Conservation (phyloP, 306 rosid species). For the Boehmeria nivea region DNA sequence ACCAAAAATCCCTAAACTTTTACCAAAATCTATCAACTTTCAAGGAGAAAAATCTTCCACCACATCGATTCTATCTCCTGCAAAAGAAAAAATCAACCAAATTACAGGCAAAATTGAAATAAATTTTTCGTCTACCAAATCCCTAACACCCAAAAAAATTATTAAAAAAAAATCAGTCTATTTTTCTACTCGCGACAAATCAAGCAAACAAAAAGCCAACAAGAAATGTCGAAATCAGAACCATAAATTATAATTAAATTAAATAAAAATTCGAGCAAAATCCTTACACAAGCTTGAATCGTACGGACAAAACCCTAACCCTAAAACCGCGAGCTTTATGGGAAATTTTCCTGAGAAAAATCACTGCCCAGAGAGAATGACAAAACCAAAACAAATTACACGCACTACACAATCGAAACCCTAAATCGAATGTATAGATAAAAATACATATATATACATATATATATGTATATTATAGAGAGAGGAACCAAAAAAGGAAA, state of each 20-base stretch:
- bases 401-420: slow-evolving; percentile 29
- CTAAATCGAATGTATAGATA: slow-evolving; percentile 27
- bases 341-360: slow-evolving; percentile 10
- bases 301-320: slow-evolving; percentile 49
- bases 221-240: neutral
- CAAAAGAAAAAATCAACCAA: slow-evolving; percentile 25
- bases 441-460: slow-evolving; percentile 1
- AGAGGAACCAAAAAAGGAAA: neutral
- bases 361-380: neutral
- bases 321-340: slow-evolving; percentile 14
- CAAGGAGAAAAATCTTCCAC: slow-evolving; percentile 33
- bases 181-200: too few species aligned
- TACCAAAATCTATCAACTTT: slow-evolving; percentile 27
- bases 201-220: too few species aligned
- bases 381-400: neutral
- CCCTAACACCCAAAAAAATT: slow-evolving; percentile 1
- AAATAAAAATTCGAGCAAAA: neutral
- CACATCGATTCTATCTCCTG: slow-evolving; percentile 23
- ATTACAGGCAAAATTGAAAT: too few species aligned
- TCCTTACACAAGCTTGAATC: slow-evolving; percentile 7
- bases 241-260: neutral
- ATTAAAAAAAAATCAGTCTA: neutral
- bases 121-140: slow-evolving; percentile 1
- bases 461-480: neutral
- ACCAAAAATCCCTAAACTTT: neutral